Evolutionary conservation across 805 yeast genomes (phyloP), one percentile per base, ranked within the genome.

Genomic region (Cyberlindnera amylophila): DNA sequence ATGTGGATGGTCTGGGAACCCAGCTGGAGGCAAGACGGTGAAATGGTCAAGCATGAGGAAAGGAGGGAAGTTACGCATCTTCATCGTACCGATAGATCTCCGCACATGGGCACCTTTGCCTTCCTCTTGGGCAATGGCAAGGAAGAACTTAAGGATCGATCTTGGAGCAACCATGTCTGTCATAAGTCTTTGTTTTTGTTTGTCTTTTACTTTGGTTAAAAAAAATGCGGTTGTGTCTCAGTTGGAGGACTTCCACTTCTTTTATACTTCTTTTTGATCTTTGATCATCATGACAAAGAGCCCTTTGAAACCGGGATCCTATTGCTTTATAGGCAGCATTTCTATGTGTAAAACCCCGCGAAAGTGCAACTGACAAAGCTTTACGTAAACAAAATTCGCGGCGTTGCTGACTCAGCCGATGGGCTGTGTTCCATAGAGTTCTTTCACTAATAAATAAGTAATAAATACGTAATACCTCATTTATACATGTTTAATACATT

Each of bases 51-150:
- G 67, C 81, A 87, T 72, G 42, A 87, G 65, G 57, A 87, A 87
- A 4, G 96, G 96, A 13, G 86, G 72, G 63, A 87, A 87, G 61
- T 82, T 82, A 54, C 90, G 72, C 71, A 80, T 73, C 18, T 71
- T 66, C 63, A 69, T 66, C 6, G 81, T 73, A 34, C 96, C 96
- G 44, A 87, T 79, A 5, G 93, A 79, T 54, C 96, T 71, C 59
- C 95, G 74, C 18, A 87, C 96, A 24, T 73, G 65, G 23, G 95
- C 95, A n/a, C 96, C 96, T 24, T 74, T 89, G 50, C 96, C 96
- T 64, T 87, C 96, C 15, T 82, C 71, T 56, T 82, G 88, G 54
- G 86, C 86, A 32, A 73, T 57, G 24, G 91, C 89, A 34, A 70
- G 55, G 52, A 79, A 67, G 26, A 68, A 62, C 54, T 76, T 77